Base-by-base conservation (phyloP, 176 grass and related monocot species). In the Zoysia pacifica region DNA sequence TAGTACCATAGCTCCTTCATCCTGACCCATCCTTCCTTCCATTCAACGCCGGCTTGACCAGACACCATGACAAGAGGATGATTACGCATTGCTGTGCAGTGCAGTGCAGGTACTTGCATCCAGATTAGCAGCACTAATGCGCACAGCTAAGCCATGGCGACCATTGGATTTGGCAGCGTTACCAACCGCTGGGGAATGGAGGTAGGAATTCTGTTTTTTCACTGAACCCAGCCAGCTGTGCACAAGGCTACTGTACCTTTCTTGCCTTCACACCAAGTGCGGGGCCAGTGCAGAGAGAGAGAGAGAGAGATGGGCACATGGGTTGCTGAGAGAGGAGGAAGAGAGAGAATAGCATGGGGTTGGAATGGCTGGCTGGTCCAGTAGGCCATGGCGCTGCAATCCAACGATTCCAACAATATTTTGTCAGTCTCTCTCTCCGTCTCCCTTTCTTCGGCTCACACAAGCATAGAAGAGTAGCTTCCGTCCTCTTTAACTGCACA, bases 261-360 rank as follows among this genome's bases (percentile, higher is more conserved):
- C 13, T 71, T 78, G 83, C 14, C n/a, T 41, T 72, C 43, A 59
- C 42, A 9, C 81, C 72, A 88, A 67, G 69, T 69, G 76, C 62
- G 18, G 18, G 5, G 74, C 46, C 59, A 62, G 59, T 62, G 59
- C 11, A 35, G 19, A 62, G n/a, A 19, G 59, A 50, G 19, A 7
- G n/a, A n/a, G 65, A 50, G 20, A 62, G 60, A 49, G 75, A 64
- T n/a, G 7, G 60, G 75, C 75, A 89, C 87, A 89, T 89, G 87
- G 87, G 82, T 7, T 89, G 87, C 59, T 58, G 45, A 80, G 86
- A 83, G 71, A 40, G 70, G 71, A 40, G 70, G 13, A 16, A 5
- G 40, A 53, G 70, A 72, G 70, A 53, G 48, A 61, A 7, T 58
- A 55, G 52, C 18, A 56, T n/a, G 46, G 16, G 41, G 7, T 12